Conservation (phyloP, 352 stramenopile species). For the Globisporangium paddicum region DNA sequence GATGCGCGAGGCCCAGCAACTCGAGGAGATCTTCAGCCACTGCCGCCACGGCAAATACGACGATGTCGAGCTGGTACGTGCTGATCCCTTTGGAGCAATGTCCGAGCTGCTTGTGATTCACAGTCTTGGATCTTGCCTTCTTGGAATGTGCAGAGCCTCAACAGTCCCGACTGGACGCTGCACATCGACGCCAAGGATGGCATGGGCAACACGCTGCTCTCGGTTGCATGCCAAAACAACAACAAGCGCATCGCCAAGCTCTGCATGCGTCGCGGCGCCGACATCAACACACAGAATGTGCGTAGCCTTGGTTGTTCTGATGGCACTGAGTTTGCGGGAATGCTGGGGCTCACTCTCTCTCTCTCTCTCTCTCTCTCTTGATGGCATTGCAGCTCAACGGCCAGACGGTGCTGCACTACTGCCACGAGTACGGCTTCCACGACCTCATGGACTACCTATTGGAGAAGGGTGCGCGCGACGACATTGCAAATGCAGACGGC, state of each 20-base stretch:
- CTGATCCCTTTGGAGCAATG: background rate
- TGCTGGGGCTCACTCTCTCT: no score
- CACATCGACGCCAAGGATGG: conserved; percentile 91
- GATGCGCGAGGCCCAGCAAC: conserved; percentile 82
- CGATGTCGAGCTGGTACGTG: conserved; percentile 67
- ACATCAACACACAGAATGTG: conserved; percentile 93
- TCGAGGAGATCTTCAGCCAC: conserved; percentile 88
- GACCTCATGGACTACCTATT: conserved; percentile 93
- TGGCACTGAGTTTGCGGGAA: no score
- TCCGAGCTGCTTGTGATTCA: conserved; percentile 11
- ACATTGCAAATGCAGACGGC: conserved; percentile 90
- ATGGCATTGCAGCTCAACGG: conserved; percentile 62
- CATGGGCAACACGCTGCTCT: conserved; percentile 92
- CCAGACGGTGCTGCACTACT: conserved; percentile 92
- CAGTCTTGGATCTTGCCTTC: background rate
- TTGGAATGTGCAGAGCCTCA: conserved; percentile 53
- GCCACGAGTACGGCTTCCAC: conserved; percentile 93
- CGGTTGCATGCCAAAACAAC: conserved; percentile 94
- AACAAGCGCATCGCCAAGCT: conserved; percentile 96
- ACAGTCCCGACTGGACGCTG: conserved; percentile 88
- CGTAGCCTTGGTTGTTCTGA: conserved; percentile 7
- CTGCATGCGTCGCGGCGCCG: conserved; percentile 87
- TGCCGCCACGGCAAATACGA: conserved; percentile 89
- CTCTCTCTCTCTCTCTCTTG: background rate
- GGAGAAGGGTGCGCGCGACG: conserved; percentile 92